Evolutionary conservation across 768 basidiomycete genomes (phyloP).

Genomic region (Lyophyllum atratum): DNA sequence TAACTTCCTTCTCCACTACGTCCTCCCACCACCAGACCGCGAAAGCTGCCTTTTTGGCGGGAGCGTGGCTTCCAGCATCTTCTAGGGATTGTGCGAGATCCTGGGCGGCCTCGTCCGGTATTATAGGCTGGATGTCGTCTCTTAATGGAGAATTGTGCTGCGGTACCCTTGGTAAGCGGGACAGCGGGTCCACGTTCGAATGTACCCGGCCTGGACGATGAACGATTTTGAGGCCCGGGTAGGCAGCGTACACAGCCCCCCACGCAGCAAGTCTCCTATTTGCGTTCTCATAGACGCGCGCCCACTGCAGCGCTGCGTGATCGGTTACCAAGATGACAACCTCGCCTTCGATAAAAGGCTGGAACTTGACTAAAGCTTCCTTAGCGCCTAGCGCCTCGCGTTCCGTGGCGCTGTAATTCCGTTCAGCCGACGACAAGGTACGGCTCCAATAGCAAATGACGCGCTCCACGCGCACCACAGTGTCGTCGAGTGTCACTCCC

Average conservation of each 20-base stretch:
- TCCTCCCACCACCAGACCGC: slow-evolving; percentile 23
- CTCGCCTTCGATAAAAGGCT: slow-evolving; percentile 37
- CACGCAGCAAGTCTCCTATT: slow-evolving; percentile 16
- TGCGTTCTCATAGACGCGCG: slow-evolving; percentile 20
- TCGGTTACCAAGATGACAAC: slow-evolving; percentile 23
- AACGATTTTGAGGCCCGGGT: slow-evolving; percentile 28
- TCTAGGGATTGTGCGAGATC: neutral
- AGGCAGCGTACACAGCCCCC: slow-evolving; percentile 34
- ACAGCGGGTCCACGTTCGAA: slow-evolving; percentile 31
- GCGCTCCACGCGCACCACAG: slow-evolving; percentile 27
- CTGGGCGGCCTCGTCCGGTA: neutral
- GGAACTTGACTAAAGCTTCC: slow-evolving; percentile 35
- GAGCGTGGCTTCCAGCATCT: neutral
- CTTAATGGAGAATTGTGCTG: slow-evolving; percentile 15
- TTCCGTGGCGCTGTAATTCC: slow-evolving; percentile 33
- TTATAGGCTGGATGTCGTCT: slow-evolving; percentile 4
- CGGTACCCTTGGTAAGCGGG: slow-evolving; percentile 15
- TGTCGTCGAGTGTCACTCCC: slow-evolving; percentile 21
- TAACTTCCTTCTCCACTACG: slow-evolving; percentile 13
- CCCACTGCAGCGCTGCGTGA: slow-evolving; percentile 27
- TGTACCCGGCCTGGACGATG: slow-evolving; percentile 34
- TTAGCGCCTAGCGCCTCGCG: neutral
- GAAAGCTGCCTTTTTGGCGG: slow-evolving; percentile 21
- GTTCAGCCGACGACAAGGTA: slow-evolving; percentile 25
- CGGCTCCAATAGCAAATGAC: slow-evolving; percentile 32